A percentile compares a stretch with the other conserved stretches of the same genome.
Conservation (phyloP, 768 basidiomycete genomes). For the Boletus subparvulus region DNA sequence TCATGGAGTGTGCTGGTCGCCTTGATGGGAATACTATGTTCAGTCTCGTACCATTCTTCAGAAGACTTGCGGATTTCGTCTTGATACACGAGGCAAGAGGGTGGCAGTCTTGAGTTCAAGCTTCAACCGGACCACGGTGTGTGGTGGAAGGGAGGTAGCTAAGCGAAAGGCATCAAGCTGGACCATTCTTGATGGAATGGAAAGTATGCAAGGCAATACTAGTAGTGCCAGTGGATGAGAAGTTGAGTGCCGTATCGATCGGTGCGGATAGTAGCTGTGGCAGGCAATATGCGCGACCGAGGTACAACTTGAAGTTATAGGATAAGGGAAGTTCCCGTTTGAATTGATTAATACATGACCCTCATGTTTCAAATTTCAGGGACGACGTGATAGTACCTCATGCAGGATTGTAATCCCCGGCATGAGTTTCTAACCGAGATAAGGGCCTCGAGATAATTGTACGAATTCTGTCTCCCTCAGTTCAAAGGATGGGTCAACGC, state of each 20-base stretch:
- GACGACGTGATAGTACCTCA: constrained; percentile 1
- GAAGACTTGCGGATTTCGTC: constrained; percentile 56
- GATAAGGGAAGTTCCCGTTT: background rate
- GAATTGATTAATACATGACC: background rate
- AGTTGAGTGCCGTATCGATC: background rate
- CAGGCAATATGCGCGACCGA: background rate
- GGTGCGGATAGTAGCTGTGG: background rate
- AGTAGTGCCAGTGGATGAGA: background rate
- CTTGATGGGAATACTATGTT: background rate
- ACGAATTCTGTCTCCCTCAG: background rate
- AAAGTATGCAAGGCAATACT: background rate
- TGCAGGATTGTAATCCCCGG: background rate
- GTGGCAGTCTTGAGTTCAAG: constrained; percentile 48
- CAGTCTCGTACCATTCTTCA: constrained; percentile 38
- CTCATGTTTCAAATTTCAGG: constrained; percentile 14
- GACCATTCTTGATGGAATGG: constrained; percentile 16
- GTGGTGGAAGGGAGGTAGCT: constrained; percentile 16
- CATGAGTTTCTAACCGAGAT: constrained; percentile 1
- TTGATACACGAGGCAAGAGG: constrained; percentile 49
- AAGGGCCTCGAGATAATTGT: background rate
- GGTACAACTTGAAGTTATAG: background rate
- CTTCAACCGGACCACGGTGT: constrained; percentile 24
- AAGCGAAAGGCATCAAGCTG: constrained; percentile 17
- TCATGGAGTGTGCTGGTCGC: constrained; percentile 8
- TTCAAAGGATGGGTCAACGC: background rate